Evolutionary conservation across 257 asterid genomes (phyloP).

Genomic region (Ligustrum vulgare): DNA sequence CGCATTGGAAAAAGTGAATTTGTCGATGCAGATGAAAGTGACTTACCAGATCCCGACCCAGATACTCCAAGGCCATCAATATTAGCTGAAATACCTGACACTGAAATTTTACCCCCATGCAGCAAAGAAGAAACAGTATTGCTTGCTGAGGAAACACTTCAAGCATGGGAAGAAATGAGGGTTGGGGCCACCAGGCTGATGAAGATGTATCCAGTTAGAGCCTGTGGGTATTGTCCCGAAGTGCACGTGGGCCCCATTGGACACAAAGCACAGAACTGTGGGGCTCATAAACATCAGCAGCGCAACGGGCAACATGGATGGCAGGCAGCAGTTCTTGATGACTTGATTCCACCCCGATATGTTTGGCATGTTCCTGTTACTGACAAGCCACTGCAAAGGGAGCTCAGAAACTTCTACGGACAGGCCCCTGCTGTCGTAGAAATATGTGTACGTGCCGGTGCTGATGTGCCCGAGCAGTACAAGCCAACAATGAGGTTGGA

Average conservation of each 20-base stretch:
- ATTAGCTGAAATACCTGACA: conserved; percentile 49
- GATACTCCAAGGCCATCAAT: conserved; percentile 55
- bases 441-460: conserved; percentile 82
- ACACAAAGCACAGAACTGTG: conserved; percentile 94
- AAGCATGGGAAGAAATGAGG: conserved; percentile 90
- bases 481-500: conserved; percentile 91
- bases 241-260: conserved; percentile 87
- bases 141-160: conserved; percentile 78
- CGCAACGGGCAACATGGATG: conserved; percentile 98
- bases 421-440: conserved; percentile 94
- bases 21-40: conserved; percentile 89
- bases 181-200: conserved; percentile 66
- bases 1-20: conserved; percentile 83
- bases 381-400: conserved; percentile 47
- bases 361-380: conserved; percentile 91
- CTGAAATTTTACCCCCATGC: conserved; percentile 58
- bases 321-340: conserved; percentile 81
- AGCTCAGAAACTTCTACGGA: conserved; percentile 79
- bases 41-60: conserved; percentile 73
- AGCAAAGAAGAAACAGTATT: conserved; percentile 48
- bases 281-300: conserved; percentile 97
- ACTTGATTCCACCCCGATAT: conserved; percentile 81
- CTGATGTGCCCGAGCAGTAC: conserved; percentile 77
- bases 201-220: conserved; percentile 85
- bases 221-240: conserved; percentile 93